Base-by-base conservation (phyloP, 768 basidiomycete genomes). In the Cubamyces sp. region DNA sequence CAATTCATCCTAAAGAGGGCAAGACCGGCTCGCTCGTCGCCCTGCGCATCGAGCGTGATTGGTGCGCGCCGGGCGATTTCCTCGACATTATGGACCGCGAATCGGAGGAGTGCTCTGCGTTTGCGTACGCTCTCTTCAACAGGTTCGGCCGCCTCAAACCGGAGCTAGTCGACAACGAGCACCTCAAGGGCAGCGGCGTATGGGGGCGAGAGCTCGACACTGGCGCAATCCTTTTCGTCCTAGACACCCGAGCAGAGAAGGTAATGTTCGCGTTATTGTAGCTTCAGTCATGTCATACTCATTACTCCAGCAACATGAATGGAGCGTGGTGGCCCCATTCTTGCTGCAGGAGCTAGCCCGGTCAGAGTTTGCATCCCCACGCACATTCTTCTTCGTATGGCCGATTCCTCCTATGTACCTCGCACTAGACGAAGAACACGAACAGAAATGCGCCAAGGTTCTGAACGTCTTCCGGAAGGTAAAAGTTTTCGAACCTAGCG, bases 161-260 rank as follows among this genome's bases (percentile, higher is more conserved):
- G 4, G 66, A 66, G 57, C 59, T 74, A 5, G 50, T 72, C 14
- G 68, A 74, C 15, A 62, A 70, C 18, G 68, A 70, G 18, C 45
- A 64, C 26, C 70, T 71, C 50, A 73, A 70, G 45, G 75, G 76
- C 3, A 70, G 71, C 0, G 73, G 75, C 12, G 72, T 69, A 26
- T 76, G 73, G 74, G 73, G 73, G 16, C 49, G 45, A 4, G 73
- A 76, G 53, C 46, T 76, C 52, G 64, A 75, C 52, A 3, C 53
- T 3, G 75, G 74, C 18, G 46, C 56, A 28, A 54, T 76, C 46
- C 19, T 76, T 9, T 75, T 74, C 56, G 47, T 77, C 19, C 48
- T 69, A 9, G 54, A 68, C 30, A 57, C 74, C 16, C 23, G 41
- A 2, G 73, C 68, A 3, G 52, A 64, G 12, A 14, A 68, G 59